These are phyloP conservation scores for Cordyceps pruinosa DNA, from an alignment of 2,329 filamentous ascomycete species.

Conservation along the genomic window DNA sequence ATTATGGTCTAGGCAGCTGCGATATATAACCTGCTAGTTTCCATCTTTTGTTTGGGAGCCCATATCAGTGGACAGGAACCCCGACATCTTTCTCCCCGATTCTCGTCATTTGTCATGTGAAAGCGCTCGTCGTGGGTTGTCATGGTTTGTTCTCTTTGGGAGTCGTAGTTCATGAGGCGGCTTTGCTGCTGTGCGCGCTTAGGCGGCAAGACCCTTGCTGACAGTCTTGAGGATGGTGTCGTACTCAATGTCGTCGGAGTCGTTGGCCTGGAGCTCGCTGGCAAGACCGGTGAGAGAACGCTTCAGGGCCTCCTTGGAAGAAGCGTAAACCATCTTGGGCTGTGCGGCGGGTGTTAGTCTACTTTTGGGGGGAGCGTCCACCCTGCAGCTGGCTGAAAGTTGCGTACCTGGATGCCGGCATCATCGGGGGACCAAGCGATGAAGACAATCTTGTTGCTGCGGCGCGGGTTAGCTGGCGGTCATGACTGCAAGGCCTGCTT, in stretches of 20 bases:
- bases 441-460: constrained; percentile 71
- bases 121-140: not conserved
- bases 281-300: constrained; percentile 69
- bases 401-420: constrained; percentile 65
- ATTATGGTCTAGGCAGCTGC: constrained; percentile 7
- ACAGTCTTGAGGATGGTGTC: constrained; percentile 60
- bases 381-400: not conserved
- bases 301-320: constrained; percentile 82
- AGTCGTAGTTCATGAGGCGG: not conserved
- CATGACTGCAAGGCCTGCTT: constrained; percentile 14
- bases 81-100: not conserved
- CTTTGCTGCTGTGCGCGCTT: constrained; percentile 22
- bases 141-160: not conserved
- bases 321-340: constrained; percentile 87
- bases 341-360: constrained; percentile 26
- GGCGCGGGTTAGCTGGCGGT: constrained; percentile 16
- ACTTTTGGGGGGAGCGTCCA: too few species aligned
- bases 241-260: constrained; percentile 74
- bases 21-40: constrained; percentile 11
- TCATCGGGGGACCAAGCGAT: constrained; percentile 77
- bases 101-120: constrained; percentile 2
- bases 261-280: constrained; percentile 76
- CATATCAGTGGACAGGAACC: not conserved
- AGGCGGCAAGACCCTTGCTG: constrained; percentile 56
- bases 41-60: constrained; percentile 3